Base-by-base conservation (phyloP, 2,329 filamentous ascomycete genomes). In the Alternaria rosae region DNA sequence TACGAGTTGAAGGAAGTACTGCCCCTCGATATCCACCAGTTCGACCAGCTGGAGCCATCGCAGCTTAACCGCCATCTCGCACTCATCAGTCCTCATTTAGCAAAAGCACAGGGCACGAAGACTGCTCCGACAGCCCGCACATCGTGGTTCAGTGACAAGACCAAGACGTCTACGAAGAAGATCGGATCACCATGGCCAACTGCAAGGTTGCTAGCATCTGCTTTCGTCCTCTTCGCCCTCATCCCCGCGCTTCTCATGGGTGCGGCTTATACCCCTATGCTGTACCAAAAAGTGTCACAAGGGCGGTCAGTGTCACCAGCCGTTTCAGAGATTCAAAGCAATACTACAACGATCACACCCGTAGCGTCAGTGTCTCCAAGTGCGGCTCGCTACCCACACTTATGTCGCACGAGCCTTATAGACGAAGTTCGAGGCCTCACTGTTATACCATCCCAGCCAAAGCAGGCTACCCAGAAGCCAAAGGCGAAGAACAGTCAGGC, bases 51-150 rank as follows among this genome's bases (percentile, higher is more conserved):
- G 25, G 74, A 79, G 20, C 71, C 78, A 20, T 70, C 63, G n/a
- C 73, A 79, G 52, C 59, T 80, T 43, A 80, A 79, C 41, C 75
- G 78, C n/a, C 78, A 80, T 59, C 59, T 80, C 35, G 76, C 76
- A 35, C 65, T 67, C 21, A 73, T 79, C 48, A 76, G 70, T 41
- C 70, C 74, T 56, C 66, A 70, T 53, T 54, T 71, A 59, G 48
- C 64, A 35, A 54, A 54, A 20, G 45, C 59, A 51, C 20, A 25
- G 48, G 52, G 56, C 26, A 51, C 28, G n/a, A 42, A 42, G 25
- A 25, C 56, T 17, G 26, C 28, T 28, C 42, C 50, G n/a, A 59
- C 51, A 30, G n/a, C 59, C 45, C 56, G 47, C 7, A 42, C 45
- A 15, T 58, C 58, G 23, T 57, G 50, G 44, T 17, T 58, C 12